These are phyloP conservation scores for Schizochytrium sp. DNA, from an alignment of 108 stramenopile genomes.

Conservation along the genomic window DNA sequence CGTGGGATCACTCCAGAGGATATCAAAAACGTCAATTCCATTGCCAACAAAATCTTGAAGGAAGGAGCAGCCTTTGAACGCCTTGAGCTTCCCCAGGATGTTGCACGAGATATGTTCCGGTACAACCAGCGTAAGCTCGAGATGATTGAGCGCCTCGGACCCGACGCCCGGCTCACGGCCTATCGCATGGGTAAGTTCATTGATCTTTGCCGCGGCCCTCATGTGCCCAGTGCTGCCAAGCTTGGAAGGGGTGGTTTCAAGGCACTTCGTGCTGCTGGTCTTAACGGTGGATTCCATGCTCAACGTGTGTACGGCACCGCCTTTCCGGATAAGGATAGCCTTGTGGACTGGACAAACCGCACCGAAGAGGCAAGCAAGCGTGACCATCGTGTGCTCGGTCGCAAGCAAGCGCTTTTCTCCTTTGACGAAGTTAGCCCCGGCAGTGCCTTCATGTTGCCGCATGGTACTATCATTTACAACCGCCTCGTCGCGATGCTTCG, in stretches of 20 bases:
- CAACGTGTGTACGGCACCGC: conserved; percentile 95
- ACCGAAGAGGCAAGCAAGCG: conserved; percentile 95
- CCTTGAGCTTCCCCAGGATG: background rate
- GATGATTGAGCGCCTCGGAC: background rate
- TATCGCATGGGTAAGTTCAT: conserved; percentile 95
- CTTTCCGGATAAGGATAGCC: conserved; percentile 95
- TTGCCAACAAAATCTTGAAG: background rate
- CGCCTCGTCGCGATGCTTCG: conserved; percentile 97
- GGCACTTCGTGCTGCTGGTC: conserved; percentile 88
- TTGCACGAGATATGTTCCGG: background rate
- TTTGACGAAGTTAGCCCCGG: conserved; percentile 93
- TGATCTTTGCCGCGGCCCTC: conserved; percentile 98
- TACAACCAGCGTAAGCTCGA: conserved; percentile 10
- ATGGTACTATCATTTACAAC: conserved; percentile 88
- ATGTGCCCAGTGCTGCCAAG: conserved; percentile 90
- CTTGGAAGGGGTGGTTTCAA: conserved; percentile 92
- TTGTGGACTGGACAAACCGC: conserved; percentile 83
- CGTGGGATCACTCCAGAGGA: background rate
- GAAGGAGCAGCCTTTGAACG: background rate
- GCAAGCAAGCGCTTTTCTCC: conserved; percentile 93
- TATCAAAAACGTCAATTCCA: conserved; percentile 13
- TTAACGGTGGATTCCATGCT: conserved; percentile 68
- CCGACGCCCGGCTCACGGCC: conserved; percentile 26
- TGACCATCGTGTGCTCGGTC: conserved; percentile 95
- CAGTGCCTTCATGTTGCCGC: conserved; percentile 92